Evolutionary conservation across 2,329 filamentous ascomycete species (phyloP), one percentile per base, ranked within the genome.

Genomic region (Sclerotiophoma versabilis): DNA sequence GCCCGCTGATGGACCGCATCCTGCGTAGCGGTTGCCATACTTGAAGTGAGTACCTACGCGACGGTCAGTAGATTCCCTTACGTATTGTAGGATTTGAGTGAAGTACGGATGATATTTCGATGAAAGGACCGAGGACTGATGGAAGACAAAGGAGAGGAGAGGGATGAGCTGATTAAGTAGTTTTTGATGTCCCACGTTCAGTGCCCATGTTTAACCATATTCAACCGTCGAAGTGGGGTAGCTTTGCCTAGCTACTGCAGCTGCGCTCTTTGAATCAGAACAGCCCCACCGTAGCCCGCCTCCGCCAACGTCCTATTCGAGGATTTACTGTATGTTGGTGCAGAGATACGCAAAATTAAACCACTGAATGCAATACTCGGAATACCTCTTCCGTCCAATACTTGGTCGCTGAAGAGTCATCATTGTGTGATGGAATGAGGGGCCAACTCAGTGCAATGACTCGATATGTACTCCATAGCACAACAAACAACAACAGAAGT

Each of bases 11-110:
- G 66, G 65, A 66, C 61, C 59, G 64, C 66, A 66, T 60, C 68
- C 65, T 66, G 66, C 62, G 62, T 66, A 58, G 47, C 64, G 66
- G 58, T 52, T 48, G 59, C 65, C 69, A 71, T 73, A 71, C 68
- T 72, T 66, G 60, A 55, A 34, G 17, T 38, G 44, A 47, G 46
- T 59, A 56, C 57, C 67, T 72, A 38, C 14, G 42, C 12, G 14
- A 14, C 30, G 22, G 62, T 72, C 49, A 73, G 70, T 49, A 26
- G 29, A 17, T 56, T 41, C 49, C 61, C 46, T 38, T 14, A 17
- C 17, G 10, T 11, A 17, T 45, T 22, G 44, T 32, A 34, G 10
- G 14, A 43, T 38, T 23, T 20, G 22, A 39, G 43, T 44, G 49
- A 55, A 64, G 58, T 68, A 71, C 66, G 63, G 45, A 63, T 59